Percentiles rank a stretch among this genome's conserved stretches.
Conservation (phyloP, 371 early-diverging fungal genomes). For the Sanchytrium tribonematis region DNA sequence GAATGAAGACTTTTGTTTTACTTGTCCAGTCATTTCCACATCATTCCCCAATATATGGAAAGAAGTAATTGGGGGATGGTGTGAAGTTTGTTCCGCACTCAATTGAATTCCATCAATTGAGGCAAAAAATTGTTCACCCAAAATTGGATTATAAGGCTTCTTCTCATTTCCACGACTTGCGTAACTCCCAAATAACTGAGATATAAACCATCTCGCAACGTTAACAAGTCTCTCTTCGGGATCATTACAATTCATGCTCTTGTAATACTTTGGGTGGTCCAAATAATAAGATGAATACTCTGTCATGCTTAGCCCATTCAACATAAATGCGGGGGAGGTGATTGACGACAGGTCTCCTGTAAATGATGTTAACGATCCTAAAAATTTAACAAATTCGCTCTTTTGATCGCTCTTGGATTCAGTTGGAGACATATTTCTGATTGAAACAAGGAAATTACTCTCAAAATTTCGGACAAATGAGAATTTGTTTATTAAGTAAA, state of each 20-base stretch:
- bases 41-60: conserved; percentile 31
- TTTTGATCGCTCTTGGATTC: conserved; percentile 10
- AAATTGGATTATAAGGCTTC: conserved; percentile 60
- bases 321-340: conserved; percentile 43
- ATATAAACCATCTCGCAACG: conserved; percentile 42
- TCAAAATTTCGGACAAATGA: too few relatives aligned
- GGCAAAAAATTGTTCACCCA: conserved; percentile 40
- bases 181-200: conserved; percentile 39
- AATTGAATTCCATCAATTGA: conserved; percentile 1
- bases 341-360: conserved; percentile 47
- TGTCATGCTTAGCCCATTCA: conserved; percentile 38
- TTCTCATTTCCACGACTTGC: conserved; percentile 32
- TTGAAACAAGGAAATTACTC: too few relatives aligned
- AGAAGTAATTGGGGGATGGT: conserved; percentile 40
- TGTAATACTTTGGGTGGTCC: neutral
- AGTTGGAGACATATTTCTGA: neutral
- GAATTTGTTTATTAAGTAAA: too few relatives aligned
- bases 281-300: conserved; percentile 33
- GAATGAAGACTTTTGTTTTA: conserved; percentile 51
- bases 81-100: conserved; percentile 23
- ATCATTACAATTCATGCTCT: conserved; percentile 15
- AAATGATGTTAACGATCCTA: conserved; percentile 37
- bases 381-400: conserved; percentile 34
- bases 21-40: conserved; percentile 33
- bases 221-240: conserved; percentile 39